Evolutionary conservation across 768 basidiomycete genomes (phyloP), one percentile per base, ranked within the genome.

Genomic region (Dictyophora rubrovolvata): DNA sequence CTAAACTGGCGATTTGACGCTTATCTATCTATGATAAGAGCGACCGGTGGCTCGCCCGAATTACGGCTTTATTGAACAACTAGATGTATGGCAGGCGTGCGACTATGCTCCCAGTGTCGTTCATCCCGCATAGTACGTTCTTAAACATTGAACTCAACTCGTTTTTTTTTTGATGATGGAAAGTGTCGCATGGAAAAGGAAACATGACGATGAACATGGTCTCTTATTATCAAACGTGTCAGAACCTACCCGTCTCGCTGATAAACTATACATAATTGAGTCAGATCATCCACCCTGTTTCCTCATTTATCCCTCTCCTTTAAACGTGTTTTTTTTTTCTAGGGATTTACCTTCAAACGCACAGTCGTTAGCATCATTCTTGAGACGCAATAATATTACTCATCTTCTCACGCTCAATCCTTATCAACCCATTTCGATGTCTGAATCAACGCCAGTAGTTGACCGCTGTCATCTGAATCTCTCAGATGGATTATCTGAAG

Each of bases 71-170:
- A 23, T 59, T 33, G 57, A 59, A 50, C 57, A 59, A 53, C 20
- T 59, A 20, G 57, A 59, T 16, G 49, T 53, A 51, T 59, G 57
- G 57, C 28, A 51, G 33, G 57, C 57, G 16, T 59, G 57, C 50
- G 18, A 33, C 17, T 59, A 34, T 28, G 12, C 17, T 17, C 57
- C 57, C 17, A 51, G 48, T 28, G 49, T 59, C 11, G 22, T 42
- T 23, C 22, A 59, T 36, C 57, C 57, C 14, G 57, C 20, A 2
- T 59, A 59, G 55, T 56, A 20, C 47, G 55, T 34, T 18, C 8
- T 18, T 18, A 21, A 11, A 4, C 42, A 42, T 42, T 12, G 42
- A 42, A 54, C 20, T 20, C 42, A 16, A 21, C 18, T 56, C 8
- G 7, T 56, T 8, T 28, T 14, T 47, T 22, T 46, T 16, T 18